Evolutionary conservation across 345 rosid species (phyloP), one percentile per base, ranked within the genome.

Genomic region (Camelina neglecta): DNA sequence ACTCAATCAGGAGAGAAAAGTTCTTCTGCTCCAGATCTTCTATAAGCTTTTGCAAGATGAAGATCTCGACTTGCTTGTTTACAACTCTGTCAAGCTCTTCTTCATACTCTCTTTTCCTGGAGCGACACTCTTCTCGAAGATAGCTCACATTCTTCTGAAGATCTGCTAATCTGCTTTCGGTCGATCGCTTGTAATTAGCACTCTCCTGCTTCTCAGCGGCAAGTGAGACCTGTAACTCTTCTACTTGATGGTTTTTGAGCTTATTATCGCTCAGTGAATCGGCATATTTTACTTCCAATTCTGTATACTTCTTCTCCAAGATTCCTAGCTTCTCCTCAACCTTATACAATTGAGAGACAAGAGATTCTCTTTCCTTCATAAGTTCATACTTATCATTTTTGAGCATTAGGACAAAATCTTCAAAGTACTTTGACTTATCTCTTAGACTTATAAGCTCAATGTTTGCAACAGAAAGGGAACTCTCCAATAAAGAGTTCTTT

Each of bases 31-130:
- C 97, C 51, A 89, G 75, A 64, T 91, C 98, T 82, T 87, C 83
- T 49, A 88, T 80, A 67, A 89, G 85, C 69, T 81, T 87, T 81
- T 93, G 87, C 81, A 93, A 80, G 64, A 93, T 77, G 70, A 91
- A 85, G 75, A 85, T 91, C 86, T 91, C 95, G 5, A 90, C 89
- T 78, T 93, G 90, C 18, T 93, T 87, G 80, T 85, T 86, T 69
- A 90, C 89, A 64, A 88, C 93, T 85, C 84, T 88, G 67, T 89
- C 99, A 71, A 95, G 85, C 63, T 92, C 97, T 72, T 90, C 99
- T 82, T 90, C 97, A 67, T 84, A 95, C 31, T 92, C 93, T 83
- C 84, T 88, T 88, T 80, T 86, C 64, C 90, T 83, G 38, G 82
- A 75, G 75, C 75, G 85, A 26, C 88, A 86, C 76, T 90, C 96